These are phyloP conservation scores for Entomortierella lignicola DNA, from an alignment of 192 early-diverging fungal species.

Conservation along the genomic window DNA sequence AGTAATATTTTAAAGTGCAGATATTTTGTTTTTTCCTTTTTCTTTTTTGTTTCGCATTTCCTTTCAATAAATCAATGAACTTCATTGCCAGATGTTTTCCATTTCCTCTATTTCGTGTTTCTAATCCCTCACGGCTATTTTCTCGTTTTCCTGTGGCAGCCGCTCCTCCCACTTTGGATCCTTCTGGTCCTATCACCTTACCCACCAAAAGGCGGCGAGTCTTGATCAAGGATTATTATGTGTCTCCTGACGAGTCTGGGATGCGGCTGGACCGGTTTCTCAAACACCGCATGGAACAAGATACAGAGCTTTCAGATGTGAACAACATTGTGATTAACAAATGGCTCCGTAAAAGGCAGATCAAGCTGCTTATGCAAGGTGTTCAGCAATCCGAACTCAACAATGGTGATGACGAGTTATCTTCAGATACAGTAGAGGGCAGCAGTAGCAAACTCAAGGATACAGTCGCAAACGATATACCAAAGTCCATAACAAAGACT, in stretches of 20 bases:
- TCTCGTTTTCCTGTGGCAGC: no score
- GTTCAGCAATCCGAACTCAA: background rate
- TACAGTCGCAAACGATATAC: no score
- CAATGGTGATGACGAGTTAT: no score
- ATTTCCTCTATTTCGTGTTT: no score
- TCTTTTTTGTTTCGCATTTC: no score
- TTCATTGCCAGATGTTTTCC: no score
- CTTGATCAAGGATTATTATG: constrained; percentile 9
- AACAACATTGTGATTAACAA: constrained; percentile 15
- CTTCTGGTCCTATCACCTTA: no score
- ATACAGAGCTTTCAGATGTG: background rate
- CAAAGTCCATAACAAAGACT: background rate
- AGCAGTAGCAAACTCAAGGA: background rate
- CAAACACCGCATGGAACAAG: constrained; percentile 9
- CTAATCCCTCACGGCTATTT: no score
- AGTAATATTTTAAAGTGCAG: no score
- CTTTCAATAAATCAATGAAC: no score
- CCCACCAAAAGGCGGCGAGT: background rate
- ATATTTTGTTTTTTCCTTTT: no score
- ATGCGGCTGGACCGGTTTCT: constrained; percentile 43
- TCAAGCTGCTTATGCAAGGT: constrained; percentile 3
- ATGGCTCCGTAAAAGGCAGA: constrained; percentile 26
- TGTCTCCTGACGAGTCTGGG: constrained; percentile 31
- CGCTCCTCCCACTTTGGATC: no score
- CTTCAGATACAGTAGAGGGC: background rate